These are phyloP conservation scores for Colletotrichum sp. DNA, from an alignment of 2,329 filamentous ascomycete genomes.

Conservation along the genomic window DNA sequence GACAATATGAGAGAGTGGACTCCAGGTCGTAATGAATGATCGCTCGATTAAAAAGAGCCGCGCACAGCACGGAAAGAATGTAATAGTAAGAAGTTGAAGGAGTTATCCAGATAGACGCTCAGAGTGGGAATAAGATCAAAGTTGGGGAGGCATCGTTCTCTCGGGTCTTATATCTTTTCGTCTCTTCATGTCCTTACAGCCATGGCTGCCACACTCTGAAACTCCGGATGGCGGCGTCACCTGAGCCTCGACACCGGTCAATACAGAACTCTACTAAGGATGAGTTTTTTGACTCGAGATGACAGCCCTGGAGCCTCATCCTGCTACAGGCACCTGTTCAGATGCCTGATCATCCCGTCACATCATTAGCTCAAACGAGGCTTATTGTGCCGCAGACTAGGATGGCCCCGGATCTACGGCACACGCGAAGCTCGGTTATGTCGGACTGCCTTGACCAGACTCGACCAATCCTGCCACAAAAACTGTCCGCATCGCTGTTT, in stretches of 20 bases:
- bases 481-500: slow-evolving; percentile 13
- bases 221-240: slow-evolving; percentile 14
- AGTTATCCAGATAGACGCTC: neutral
- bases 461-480: slow-evolving; percentile 9
- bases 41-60: slow-evolving; percentile 2
- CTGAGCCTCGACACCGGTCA: neutral
- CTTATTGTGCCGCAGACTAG: slow-evolving; percentile 2
- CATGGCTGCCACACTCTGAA: slow-evolving; percentile 13
- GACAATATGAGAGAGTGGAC: slow-evolving; percentile 1
- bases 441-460: neutral
- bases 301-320: slow-evolving; percentile 4
- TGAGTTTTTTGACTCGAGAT: slow-evolving; percentile 11
- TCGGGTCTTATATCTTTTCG: neutral
- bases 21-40: slow-evolving; percentile 2
- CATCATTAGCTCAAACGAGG: slow-evolving; percentile 10
- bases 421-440: neutral
- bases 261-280: neutral
- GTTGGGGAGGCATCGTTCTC: fast-evolving
- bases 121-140: neutral
- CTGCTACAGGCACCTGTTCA: slow-evolving; percentile 7
- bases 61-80: slow-evolving; percentile 18
- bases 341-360: slow-evolving; percentile 19
- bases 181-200: neutral
- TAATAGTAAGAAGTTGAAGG: neutral
- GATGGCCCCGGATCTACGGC: neutral